These are phyloP conservation scores for Teunomyces lycoperdinae DNA, from an alignment of 805 yeast genomes.

Conservation along the genomic window DNA sequence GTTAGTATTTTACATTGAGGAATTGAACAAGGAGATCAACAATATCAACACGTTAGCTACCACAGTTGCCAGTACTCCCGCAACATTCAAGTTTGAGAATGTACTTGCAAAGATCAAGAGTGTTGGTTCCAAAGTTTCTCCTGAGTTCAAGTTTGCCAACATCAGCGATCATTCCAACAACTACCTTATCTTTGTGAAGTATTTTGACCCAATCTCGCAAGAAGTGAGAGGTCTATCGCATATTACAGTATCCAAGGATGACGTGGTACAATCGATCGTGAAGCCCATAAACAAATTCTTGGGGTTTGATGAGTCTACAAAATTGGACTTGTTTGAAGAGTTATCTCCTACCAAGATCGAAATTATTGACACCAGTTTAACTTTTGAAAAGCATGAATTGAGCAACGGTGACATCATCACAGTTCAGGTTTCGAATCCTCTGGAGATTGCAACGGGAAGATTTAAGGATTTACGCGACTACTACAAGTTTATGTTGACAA, in stretches of 20 bases:
- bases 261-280: slow-evolving; percentile 38
- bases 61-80: slow-evolving; percentile 11
- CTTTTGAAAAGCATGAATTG: slow-evolving; percentile 57
- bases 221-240: slow-evolving; percentile 67
- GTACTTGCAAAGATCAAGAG: slow-evolving; percentile 16
- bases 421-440: slow-evolving; percentile 28
- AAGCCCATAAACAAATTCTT: slow-evolving; percentile 42
- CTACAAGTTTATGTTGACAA: slow-evolving; percentile 54
- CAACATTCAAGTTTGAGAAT: slow-evolving; percentile 22
- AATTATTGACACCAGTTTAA: slow-evolving; percentile 31
- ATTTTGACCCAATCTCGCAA: slow-evolving; percentile 57
- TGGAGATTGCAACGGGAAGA: slow-evolving; percentile 12
- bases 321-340: slow-evolving; percentile 56
- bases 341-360: slow-evolving; percentile 54
- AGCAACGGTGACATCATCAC: slow-evolving; percentile 66
- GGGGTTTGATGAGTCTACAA: slow-evolving; percentile 31
- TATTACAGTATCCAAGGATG: slow-evolving; percentile 48
- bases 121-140: slow-evolving; percentile 10
- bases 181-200: slow-evolving; percentile 52
- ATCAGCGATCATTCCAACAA: slow-evolving; percentile 18
- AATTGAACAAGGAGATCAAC: slow-evolving; percentile 41
- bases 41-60: slow-evolving; percentile 6
- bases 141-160: slow-evolving; percentile 10
- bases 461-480: slow-evolving; percentile 38
- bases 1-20: slow-evolving; percentile 66